These are phyloP conservation scores for Paxillus involutus DNA, from an alignment of 768 basidiomycete genomes.

Conservation along the genomic window DNA sequence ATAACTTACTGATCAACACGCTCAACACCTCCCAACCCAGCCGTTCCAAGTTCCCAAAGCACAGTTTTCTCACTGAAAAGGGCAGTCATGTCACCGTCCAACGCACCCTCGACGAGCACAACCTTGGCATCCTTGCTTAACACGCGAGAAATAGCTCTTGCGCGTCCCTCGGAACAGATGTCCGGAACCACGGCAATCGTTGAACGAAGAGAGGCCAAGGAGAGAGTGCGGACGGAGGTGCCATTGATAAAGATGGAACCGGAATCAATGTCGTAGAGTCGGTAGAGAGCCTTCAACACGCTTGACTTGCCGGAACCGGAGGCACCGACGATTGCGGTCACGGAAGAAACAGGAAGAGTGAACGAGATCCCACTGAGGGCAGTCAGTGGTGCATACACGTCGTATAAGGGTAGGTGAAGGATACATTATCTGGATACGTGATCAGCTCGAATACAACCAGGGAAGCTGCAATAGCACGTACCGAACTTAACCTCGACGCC, in stretches of 20 bases:
- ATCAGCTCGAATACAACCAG: neutral
- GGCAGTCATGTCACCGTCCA: conserved; percentile 14
- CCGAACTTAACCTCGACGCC: conserved; percentile 88
- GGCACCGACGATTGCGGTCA: conserved; percentile 88
- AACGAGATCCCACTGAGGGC: conserved; percentile 82
- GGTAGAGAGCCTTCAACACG: conserved; percentile 82
- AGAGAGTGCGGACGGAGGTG: conserved; percentile 84
- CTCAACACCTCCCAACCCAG: conserved; percentile 46
- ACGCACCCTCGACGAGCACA: conserved; percentile 24
- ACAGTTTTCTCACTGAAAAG: conserved; percentile 20
- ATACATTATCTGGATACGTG: conserved; percentile 65
- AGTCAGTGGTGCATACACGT: conserved; percentile 51
- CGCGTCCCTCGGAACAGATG: conserved; percentile 42
- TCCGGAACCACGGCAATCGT: conserved; percentile 92
- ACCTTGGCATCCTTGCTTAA: conserved; percentile 24
- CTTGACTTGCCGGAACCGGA: conserved; percentile 84
- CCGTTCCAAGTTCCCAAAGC: conserved; percentile 26
- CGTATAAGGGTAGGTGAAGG: conserved; percentile 69
- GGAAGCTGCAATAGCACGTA: conserved; percentile 30
- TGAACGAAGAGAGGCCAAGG: conserved; percentile 73
- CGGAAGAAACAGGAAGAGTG: conserved; percentile 81
- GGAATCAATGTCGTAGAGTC: conserved; percentile 89
- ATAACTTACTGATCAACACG: conserved; percentile 56
- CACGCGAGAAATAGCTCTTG: conserved; percentile 23
- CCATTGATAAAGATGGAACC: conserved; percentile 82